A percentile compares a stretch with the other conserved stretches of the same genome.
These are phyloP conservation scores for Inga laurina DNA, from an alignment of 306 rosid genomes.

Conservation along the genomic window DNA sequence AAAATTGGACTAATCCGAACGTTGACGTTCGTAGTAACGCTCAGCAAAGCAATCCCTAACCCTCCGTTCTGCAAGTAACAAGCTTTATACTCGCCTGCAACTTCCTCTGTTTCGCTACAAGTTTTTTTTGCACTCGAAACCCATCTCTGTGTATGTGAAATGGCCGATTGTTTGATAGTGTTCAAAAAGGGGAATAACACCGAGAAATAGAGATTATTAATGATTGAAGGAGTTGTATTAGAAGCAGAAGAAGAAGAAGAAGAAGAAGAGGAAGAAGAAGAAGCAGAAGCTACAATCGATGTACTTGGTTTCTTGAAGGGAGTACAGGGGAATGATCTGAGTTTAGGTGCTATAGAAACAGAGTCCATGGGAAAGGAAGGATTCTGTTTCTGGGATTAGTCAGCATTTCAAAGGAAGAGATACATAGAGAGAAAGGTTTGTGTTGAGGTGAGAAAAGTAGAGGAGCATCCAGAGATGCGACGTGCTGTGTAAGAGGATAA, in stretches of 20 bases:
- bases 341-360: slow-evolving; percentile 31
- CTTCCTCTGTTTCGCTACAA: slow-evolving; percentile 2
- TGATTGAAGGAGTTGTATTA: slow-evolving; percentile 11
- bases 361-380: slow-evolving; percentile 53
- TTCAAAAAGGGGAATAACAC: slow-evolving; percentile 32
- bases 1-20: slow-evolving; percentile 72
- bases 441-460: too few relatives aligned
- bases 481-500: background rate
- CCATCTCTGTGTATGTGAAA: slow-evolving; percentile 40
- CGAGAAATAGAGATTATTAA: background rate
- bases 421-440: background rate
- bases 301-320: slow-evolving; percentile 14
- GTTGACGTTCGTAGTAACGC: slow-evolving; percentile 64
- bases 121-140: background rate
- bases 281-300: background rate
- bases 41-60: slow-evolving; percentile 63
- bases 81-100: background rate
- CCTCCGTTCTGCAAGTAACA: slow-evolving; percentile 57
- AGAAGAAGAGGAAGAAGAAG: slow-evolving; percentile 23
- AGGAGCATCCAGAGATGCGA: background rate
- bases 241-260: slow-evolving; percentile 20
- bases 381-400: slow-evolving; percentile 26
- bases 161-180: slow-evolving; percentile 35
- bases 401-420: slow-evolving; percentile 48
- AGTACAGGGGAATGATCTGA: slow-evolving; percentile 30